phyloP scores from a whole-genome alignment of 306 rosid genomes.

The Lathyrus aphaca region DNA sequence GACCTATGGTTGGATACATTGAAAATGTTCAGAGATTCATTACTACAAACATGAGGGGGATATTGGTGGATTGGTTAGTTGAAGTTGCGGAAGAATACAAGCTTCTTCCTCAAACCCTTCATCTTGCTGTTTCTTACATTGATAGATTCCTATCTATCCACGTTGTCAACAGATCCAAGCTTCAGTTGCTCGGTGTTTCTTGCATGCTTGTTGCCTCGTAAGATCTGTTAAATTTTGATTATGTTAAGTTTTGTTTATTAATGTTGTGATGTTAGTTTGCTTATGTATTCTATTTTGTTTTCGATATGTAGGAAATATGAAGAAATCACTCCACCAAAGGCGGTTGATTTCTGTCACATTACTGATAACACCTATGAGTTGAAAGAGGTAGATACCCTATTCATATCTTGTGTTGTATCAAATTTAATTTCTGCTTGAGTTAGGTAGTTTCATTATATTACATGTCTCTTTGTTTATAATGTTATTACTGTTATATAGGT shows the following conservation, averaged over 20 bases:
- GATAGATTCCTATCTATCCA: slow-evolving; percentile 66
- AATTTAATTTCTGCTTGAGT: not conserved
- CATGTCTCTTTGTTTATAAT: not conserved
- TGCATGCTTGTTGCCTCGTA: slow-evolving; percentile 89
- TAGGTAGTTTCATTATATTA: not conserved
- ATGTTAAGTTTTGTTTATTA: not conserved
- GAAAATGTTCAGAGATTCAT: slow-evolving; percentile 63
- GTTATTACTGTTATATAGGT: slow-evolving; percentile 48
- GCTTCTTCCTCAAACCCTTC: slow-evolving; percentile 70
- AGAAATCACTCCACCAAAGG: slow-evolving; percentile 80
- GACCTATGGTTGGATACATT: slow-evolving; percentile 58
- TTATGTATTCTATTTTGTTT: not conserved
- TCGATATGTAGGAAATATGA: slow-evolving; percentile 69
- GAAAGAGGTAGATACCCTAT: slow-evolving; percentile 47
- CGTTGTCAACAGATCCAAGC: slow-evolving; percentile 43
- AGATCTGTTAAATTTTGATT: slow-evolving; percentile 9
- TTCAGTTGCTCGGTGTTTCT: slow-evolving; percentile 79
- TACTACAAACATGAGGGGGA: slow-evolving; percentile 68
- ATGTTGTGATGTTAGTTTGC: not conserved
- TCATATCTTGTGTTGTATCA: not conserved
- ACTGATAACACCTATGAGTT: slow-evolving; percentile 70
- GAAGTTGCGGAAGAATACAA: slow-evolving; percentile 87
- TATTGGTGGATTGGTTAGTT: slow-evolving; percentile 89
- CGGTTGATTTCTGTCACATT: slow-evolving; percentile 66
- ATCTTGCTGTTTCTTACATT: slow-evolving; percentile 60